Evolutionary conservation across 768 basidiomycete genomes (phyloP).

Genomic region (Mycena epipterygia): DNA sequence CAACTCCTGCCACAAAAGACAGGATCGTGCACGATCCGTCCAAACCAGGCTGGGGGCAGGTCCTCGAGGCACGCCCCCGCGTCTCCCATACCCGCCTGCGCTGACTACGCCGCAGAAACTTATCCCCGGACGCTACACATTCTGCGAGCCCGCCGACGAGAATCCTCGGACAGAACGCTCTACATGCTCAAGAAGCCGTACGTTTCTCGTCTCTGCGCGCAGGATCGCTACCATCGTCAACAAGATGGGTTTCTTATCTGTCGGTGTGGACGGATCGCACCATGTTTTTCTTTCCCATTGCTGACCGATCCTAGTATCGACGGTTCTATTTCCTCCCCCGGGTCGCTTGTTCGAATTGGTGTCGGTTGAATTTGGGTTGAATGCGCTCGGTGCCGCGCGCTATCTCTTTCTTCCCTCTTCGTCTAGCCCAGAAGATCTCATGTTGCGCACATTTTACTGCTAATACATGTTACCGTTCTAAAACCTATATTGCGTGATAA

Average conservation of each 20-base stretch:
- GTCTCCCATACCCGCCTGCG: too few species aligned
- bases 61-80: constrained; percentile 78
- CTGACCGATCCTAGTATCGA: too few species aligned
- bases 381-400: too few species aligned
- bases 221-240: constrained; percentile 97
- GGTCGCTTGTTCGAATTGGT: too few species aligned
- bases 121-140: constrained; percentile 94
- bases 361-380: too few species aligned
- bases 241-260: constrained; percentile 91
- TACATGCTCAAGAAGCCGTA: constrained; percentile 97
- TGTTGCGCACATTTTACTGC: too few species aligned
- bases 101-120: constrained; percentile 73
- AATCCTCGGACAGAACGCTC: constrained; percentile 98
- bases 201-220: constrained; percentile 94
- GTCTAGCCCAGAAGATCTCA: too few species aligned
- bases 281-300: too few species aligned
- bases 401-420: too few species aligned
- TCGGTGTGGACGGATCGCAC: constrained; percentile 96
- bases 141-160: constrained; percentile 96
- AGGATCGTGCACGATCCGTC: constrained; percentile 91
- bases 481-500: too few species aligned
- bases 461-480: too few species aligned
- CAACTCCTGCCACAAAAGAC: constrained; percentile 95
- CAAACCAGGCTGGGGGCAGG: constrained; percentile 97
- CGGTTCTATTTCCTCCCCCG: too few species aligned